Evolutionary conservation across 2,329 filamentous ascomycete species (phyloP).

Genomic region (Taxawa tesnikishii): DNA sequence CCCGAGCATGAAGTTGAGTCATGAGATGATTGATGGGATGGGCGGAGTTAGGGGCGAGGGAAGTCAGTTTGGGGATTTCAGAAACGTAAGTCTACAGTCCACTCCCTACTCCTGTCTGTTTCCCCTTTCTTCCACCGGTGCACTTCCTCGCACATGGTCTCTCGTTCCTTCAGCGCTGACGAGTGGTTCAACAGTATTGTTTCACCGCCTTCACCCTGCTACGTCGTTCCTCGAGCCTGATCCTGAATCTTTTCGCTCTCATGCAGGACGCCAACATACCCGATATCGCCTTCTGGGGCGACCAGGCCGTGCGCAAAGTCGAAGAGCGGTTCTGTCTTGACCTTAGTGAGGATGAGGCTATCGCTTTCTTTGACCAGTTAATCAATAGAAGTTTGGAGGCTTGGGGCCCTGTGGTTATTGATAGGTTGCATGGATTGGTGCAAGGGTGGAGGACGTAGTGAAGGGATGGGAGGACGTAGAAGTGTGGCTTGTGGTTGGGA

Average conservation of each 20-base stretch:
- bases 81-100: slow-evolving; percentile 25
- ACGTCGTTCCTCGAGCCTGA: slow-evolving; percentile 78
- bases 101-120: too few species aligned
- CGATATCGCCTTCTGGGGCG: slow-evolving; percentile 63
- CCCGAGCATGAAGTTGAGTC: slow-evolving; percentile 90
- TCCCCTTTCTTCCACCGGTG: too few species aligned
- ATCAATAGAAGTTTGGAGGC: slow-evolving; percentile 87
- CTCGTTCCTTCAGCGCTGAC: too few species aligned
- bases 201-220: slow-evolving; percentile 89
- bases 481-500: too few species aligned
- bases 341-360: slow-evolving; percentile 82
- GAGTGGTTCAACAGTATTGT: slow-evolving; percentile 87
- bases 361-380: slow-evolving; percentile 73
- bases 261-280: slow-evolving; percentile 98
- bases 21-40: slow-evolving; percentile 99
- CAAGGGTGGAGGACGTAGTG: slow-evolving; percentile 73
- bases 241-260: slow-evolving; percentile 87
- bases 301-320: slow-evolving; percentile 90
- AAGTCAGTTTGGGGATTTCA: slow-evolving; percentile 70
- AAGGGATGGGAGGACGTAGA: background rate
- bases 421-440: slow-evolving; percentile 84
- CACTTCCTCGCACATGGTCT: too few species aligned
- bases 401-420: slow-evolving; percentile 86
- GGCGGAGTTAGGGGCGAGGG: slow-evolving; percentile 46
- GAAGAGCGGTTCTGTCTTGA: slow-evolving; percentile 90